These are phyloP conservation scores for Syncephalastrum sp. DNA, from an alignment of 371 early-diverging fungal genomes.

Conservation along the genomic window DNA sequence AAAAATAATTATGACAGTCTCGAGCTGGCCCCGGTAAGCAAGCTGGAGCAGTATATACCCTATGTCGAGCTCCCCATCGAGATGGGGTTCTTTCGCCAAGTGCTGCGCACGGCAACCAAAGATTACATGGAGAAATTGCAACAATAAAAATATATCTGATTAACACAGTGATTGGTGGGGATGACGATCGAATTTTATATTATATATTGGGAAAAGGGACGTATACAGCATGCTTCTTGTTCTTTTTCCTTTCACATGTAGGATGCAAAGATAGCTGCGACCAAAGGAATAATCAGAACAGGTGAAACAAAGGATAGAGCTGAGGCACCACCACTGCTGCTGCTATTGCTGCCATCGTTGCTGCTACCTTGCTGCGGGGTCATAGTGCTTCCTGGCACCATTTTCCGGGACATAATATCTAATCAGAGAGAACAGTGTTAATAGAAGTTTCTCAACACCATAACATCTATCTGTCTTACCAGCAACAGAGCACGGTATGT, in stretches of 20 bases:
- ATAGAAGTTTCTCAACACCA: neutral
- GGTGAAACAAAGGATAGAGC: too few relatives aligned
- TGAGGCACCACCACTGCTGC: too few relatives aligned
- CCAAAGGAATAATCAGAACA: too few relatives aligned
- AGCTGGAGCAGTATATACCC: constrained; percentile 23
- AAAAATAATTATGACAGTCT: constrained; percentile 28
- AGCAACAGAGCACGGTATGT: constrained; percentile 12
- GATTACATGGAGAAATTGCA: constrained; percentile 25
- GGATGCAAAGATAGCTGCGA: too few relatives aligned
- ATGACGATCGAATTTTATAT: too few relatives aligned
- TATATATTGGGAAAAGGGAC: too few relatives aligned
- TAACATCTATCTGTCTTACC: constrained; percentile 3
- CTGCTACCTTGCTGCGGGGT: too few relatives aligned
- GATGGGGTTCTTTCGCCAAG: constrained; percentile 52
- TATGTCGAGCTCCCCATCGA: constrained; percentile 52
- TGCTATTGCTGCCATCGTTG: too few relatives aligned
- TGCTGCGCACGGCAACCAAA: constrained; percentile 42
- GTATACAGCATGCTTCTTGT: too few relatives aligned
- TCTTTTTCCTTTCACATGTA: too few relatives aligned
- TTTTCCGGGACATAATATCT: constrained; percentile 6
- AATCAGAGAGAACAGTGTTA: neutral
- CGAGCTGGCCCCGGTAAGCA: constrained; percentile 23
- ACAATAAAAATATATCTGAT: too few relatives aligned
- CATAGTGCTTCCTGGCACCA: neutral
- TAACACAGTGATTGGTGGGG: too few relatives aligned